Conservation (phyloP, 306 rosid genomes). For the Biancaea sappan region DNA sequence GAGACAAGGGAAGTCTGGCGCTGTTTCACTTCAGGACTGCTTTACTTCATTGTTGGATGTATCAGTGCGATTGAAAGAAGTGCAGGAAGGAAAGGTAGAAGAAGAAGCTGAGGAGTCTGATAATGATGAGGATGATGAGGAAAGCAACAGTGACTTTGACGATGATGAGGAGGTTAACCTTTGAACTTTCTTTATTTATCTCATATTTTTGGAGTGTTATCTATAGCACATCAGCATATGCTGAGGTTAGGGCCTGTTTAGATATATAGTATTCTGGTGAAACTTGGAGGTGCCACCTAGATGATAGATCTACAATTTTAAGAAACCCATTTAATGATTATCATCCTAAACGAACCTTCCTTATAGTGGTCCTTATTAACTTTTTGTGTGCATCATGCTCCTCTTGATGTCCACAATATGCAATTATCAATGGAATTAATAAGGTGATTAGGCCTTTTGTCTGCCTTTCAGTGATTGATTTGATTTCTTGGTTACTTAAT, state of each 20-base stretch:
- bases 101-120: conserved; percentile 52
- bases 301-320: background rate
- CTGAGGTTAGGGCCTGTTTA: background rate
- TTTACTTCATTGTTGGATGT: conserved; percentile 73
- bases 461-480: background rate
- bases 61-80: conserved; percentile 55
- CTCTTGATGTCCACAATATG: background rate
- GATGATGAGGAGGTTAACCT: conserved; percentile 71
- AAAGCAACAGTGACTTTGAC: conserved; percentile 49
- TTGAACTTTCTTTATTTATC: conserved; percentile 27
- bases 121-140: conserved; percentile 48
- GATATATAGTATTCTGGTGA: background rate
- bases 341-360: background rate
- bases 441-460: conserved; percentile 16
- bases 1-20: conserved; percentile 55
- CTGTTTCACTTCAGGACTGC: conserved; percentile 54
- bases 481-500: conserved; percentile 9
- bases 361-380: background rate
- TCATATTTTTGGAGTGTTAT: conserved; percentile 15
- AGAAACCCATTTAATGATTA: background rate
- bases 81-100: conserved; percentile 52
- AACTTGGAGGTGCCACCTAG: background rate
- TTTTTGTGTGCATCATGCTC: background rate
- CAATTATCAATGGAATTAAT: background rate
- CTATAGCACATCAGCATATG: background rate